These are phyloP conservation scores for Silene vulgaris DNA, from an alignment of 179 eudicot genomes.

Conservation along the genomic window DNA sequence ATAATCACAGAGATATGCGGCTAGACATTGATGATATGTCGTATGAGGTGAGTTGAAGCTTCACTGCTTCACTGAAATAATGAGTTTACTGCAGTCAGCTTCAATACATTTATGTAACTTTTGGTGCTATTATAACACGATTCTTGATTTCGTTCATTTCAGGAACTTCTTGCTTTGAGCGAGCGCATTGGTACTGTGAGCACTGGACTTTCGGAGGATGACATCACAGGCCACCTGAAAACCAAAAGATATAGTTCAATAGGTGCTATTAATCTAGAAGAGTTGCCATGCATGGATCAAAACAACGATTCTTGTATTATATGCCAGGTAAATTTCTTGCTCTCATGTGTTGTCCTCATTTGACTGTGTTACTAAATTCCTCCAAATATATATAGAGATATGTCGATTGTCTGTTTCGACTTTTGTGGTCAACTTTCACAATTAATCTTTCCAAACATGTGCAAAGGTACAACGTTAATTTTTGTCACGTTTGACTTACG, in stretches of 20 bases:
- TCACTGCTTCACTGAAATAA: not conserved
- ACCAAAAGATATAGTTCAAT: slow-evolving; percentile 39
- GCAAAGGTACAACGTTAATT: too few relatives aligned
- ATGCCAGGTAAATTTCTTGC: slow-evolving; percentile 54
- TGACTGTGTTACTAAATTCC: not conserved
- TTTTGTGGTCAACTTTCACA: too few relatives aligned
- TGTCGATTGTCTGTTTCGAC: too few relatives aligned
- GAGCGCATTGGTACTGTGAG: slow-evolving; percentile 75
- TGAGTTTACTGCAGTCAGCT: not conserved
- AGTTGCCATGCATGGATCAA: slow-evolving; percentile 39
- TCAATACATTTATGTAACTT: not conserved
- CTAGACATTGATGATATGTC: slow-evolving; percentile 93
- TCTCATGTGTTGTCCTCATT: not conserved
- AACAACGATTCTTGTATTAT: slow-evolving; percentile 66
- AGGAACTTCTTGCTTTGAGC: slow-evolving; percentile 96
- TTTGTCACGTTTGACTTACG: too few relatives aligned
- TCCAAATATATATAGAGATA: too few relatives aligned
- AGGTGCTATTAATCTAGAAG: slow-evolving; percentile 42
- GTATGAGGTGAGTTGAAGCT: slow-evolving; percentile 64
- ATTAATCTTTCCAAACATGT: too few relatives aligned
- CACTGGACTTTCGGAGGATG: slow-evolving; percentile 72
- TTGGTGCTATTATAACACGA: not conserved
- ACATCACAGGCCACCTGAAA: slow-evolving; percentile 49
- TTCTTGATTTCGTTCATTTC: slow-evolving; percentile 18
- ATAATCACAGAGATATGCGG: slow-evolving; percentile 86